Evolutionary conservation across 176 grass and related monocot genomes (phyloP).

Genomic region (Cenchrus fungigraminus): DNA sequence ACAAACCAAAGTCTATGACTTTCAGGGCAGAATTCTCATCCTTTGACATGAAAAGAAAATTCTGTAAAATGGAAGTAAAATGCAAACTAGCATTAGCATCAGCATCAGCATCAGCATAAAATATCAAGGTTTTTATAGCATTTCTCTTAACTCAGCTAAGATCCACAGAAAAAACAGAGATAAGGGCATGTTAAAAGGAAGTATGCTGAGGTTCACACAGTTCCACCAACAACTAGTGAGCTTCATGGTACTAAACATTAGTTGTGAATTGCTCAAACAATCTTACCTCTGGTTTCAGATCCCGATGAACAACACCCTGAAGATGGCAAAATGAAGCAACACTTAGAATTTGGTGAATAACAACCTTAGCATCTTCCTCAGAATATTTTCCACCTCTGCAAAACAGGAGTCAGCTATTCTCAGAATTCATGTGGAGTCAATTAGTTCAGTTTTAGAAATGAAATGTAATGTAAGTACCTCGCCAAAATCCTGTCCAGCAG

Average conservation of each 20-base stretch:
- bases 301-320: slow-evolving; percentile 79
- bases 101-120: slow-evolving; percentile 12
- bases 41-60: slow-evolving; percentile 68
- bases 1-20: slow-evolving; percentile 78
- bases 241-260: not conserved
- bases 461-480: slow-evolving; percentile 46
- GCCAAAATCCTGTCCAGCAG: slow-evolving; percentile 75
- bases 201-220: not conserved
- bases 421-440: not conserved
- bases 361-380: slow-evolving; percentile 69
- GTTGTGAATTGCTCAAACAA: not conserved
- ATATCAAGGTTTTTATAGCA: not conserved
- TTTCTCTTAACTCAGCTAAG: slow-evolving; percentile 6
- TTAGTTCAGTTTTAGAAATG: slow-evolving; percentile 15
- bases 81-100: slow-evolving; percentile 24
- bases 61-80: slow-evolving; percentile 43
- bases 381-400: slow-evolving; percentile 66
- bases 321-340: slow-evolving; percentile 80
- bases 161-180: slow-evolving; percentile 18
- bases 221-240: slow-evolving; percentile 8
- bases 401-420: slow-evolving; percentile 24
- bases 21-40: slow-evolving; percentile 66
- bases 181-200: slow-evolving; percentile 18
- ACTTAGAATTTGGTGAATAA: slow-evolving; percentile 70
- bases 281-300: slow-evolving; percentile 77